Base-by-base conservation (phyloP, 1,284 basidiomycete genomes). In the Rhodotorula sp. region DNA sequence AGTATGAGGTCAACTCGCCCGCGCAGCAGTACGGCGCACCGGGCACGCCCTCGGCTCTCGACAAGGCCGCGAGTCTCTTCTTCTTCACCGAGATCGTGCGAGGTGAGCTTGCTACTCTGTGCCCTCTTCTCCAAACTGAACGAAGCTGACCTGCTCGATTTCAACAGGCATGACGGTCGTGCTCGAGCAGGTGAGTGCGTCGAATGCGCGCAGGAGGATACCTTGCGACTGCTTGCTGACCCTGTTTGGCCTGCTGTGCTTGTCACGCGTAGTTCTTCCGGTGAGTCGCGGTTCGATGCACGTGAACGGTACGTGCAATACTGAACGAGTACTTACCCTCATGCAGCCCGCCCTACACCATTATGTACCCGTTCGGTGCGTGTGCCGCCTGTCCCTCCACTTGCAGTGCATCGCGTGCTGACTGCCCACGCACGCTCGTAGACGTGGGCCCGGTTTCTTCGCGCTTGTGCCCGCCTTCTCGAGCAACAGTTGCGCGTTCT, bases 11-110 rank as follows among this genome's bases (percentile, higher is more conserved):
- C 17, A 74, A 76, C 67, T 77, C 78, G 14, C 80, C 80, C 42
- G 82, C 84, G 72, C 82, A 83, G 77, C 84, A 84, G 50, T 84
- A 84, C 62, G 94, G 93, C 1, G 34, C 34, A 34, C 34, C 34
- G 34, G 34, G 34, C 34, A 34, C 34, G 3, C 92, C 91, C 8
- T 71, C 69, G 63, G 92, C 95, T 49, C 85, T 97, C 64, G 93
- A 98, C 85, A 99, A 99, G 84, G 95, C 96, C 54, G 90, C 91
- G 59, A 91, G 96, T 82, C 81, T 97, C 63, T 98, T 99, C 87
- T 98, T 99, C 87, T 94, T 99, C 82, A 98, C 96, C 72, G 97
- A 99, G 84, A 97, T 99, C 79, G 84, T 96, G 77, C 86, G 96
- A 85, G 95, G 95, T 93, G 79, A 76, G 86, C 41, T 17, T 8